Evolutionary conservation across 768 basidiomycete genomes (phyloP), one percentile per base, ranked within the genome.

Genomic region (Pleurotus pulmonarius): DNA sequence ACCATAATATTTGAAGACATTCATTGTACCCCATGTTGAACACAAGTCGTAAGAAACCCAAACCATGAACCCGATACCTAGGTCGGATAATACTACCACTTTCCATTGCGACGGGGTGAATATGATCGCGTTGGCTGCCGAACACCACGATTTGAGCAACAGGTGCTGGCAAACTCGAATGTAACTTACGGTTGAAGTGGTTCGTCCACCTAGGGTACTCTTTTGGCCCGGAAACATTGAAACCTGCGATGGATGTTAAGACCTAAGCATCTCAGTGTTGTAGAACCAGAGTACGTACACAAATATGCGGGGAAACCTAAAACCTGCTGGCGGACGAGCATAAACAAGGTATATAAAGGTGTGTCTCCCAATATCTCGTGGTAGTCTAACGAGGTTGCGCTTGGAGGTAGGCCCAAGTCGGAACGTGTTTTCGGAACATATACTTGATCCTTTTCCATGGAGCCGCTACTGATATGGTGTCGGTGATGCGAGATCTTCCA

Each of bases 291-390:
- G 2, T 2, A 65, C 73, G 59, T 47, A 75, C 75, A 45, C 8
- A 78, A 65, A 56, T 79, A 79, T 4, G 76, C 74, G 1, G 76
- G 76, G 59, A 77, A 77, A 0, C 73, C 76, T 13, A 79, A 52
- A 0, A 77, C 53, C 47, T 79, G 76, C 56, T 75, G 74, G 8
- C 72, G 64, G 12, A 78, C 43, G 2, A 78, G 68, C 67, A 67
- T 73, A 60, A 62, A 68, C 20, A 76, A 56, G 0, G 76, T 76
- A 59, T 70, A 78, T 43, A 78, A 59, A 0, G 76, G 75, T 1
- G 76, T 75, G 55, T 78, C 76, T 34, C 74, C 75, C 49, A 78
- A 66, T 39, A 71, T 66, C 26, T 76, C 74, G 1, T 73, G 70
- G 46, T 67, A 74, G 54, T 73, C 66, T 41, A 69, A 57, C 13